Evolutionary conservation across 2,329 filamentous ascomycete genomes (phyloP), one percentile per base, ranked within the genome.

Genomic region (Colletotrichum somersetense): DNA sequence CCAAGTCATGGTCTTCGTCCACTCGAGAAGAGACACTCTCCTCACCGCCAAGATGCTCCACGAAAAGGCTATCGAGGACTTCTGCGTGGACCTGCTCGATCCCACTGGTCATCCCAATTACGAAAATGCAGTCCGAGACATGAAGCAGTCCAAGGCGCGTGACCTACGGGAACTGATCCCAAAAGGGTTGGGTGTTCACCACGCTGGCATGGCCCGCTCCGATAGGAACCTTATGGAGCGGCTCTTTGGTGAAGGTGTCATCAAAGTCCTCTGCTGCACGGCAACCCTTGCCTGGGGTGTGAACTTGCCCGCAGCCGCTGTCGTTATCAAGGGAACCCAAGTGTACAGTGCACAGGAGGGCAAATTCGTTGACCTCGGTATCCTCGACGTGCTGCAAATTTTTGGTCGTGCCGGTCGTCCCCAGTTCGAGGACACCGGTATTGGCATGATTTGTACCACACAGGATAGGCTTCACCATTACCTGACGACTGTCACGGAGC

Each of bases 1-100:
- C 78, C 96, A 99, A 80, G 89, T 99, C 75, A 99, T 99, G 97
- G 96, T 99, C 0, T 99, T 99, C 81, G 97, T 99, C 14, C 97
- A 99, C 80, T 98, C 96, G 1, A 89, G 96, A 35, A 95, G 97
- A 79, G 97, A 99, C 77, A 99, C 97, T 0, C 90, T 97, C 75
- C 89, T 92, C 73, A 97, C 96, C 1, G 95, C 96, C 57, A 92
- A 93, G 75, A 94, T 92, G 85, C 85, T 99, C 35, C 91, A 93
- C 73, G 92, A 98, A 76, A 95, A 96, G 85, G 96, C 96, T 1
- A 85, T 91, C 2, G 95, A 98, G 44, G 88, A 97, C 50, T 88
- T 90, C 55, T 94, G 92, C 74, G 85, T 91, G 14, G 93, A 97
- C 71, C 86, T 99, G 0, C 95, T 99, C 74, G 95, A 97, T 78